These are phyloP conservation scores for Lactifluus subvellereus DNA, from an alignment of 768 basidiomycete genomes.

Conservation along the genomic window DNA sequence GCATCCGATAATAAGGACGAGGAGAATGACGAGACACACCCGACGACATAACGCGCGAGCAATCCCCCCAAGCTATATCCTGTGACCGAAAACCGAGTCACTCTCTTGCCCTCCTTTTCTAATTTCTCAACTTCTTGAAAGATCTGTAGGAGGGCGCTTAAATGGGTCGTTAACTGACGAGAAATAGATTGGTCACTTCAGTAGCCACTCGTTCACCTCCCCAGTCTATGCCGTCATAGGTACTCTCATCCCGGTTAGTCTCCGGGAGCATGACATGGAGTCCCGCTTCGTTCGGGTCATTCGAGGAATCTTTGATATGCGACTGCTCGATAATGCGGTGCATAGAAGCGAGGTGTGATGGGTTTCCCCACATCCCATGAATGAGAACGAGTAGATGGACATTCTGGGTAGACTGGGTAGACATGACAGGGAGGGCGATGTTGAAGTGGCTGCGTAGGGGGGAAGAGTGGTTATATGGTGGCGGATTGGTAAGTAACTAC, in stretches of 20 bases:
- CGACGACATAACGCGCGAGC: constrained; percentile 72
- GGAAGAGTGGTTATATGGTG: neutral
- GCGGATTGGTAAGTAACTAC: neutral
- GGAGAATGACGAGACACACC: constrained; percentile 36
- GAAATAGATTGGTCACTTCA: constrained; percentile 46
- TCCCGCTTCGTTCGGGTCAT: constrained; percentile 35
- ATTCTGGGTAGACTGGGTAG: neutral
- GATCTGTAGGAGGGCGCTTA: constrained; percentile 38
- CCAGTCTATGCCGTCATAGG: constrained; percentile 84
- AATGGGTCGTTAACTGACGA: neutral
- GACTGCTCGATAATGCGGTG: constrained; percentile 48
- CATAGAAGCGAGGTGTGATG: constrained; percentile 56
- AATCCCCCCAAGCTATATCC: constrained; percentile 84
- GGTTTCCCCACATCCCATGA: constrained; percentile 79
- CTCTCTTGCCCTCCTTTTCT: constrained; percentile 46
- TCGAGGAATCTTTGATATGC: constrained; percentile 26
- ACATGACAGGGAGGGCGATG: neutral
- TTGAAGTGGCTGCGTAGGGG: neutral
- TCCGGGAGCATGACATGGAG: constrained; percentile 61
- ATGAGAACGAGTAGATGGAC: constrained; percentile 33
- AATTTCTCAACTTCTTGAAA: constrained; percentile 49
- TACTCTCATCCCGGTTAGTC: constrained; percentile 58
- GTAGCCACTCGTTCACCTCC: constrained; percentile 73
- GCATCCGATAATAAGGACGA: neutral
- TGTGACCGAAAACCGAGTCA: constrained; percentile 64